Percentiles rank a stretch among this genome's conserved stretches.
Conservation (phyloP, 2,329 filamentous ascomycete genomes). For the Botrytis medusae region DNA sequence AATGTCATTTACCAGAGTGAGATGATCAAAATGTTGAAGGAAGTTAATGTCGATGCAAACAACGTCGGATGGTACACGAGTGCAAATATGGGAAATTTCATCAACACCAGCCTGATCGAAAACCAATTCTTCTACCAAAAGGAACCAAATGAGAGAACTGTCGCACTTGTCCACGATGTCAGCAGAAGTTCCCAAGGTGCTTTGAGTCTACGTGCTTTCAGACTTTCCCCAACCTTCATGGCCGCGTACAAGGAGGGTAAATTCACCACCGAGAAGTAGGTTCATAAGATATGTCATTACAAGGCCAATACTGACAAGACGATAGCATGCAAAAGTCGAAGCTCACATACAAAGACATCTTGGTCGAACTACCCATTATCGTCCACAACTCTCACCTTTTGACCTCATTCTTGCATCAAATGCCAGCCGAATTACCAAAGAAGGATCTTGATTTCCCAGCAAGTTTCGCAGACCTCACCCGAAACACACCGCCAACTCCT, state of each 20-base stretch:
- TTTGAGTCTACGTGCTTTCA: constrained; percentile 86
- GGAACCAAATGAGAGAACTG: constrained; percentile 79
- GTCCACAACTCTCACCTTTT: constrained; percentile 98
- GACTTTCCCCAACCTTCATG: constrained; percentile 85
- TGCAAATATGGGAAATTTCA: constrained; percentile 97
- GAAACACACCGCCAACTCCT: constrained; percentile 60
- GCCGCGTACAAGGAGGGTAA: constrained; percentile 90
- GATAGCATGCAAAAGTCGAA: constrained; percentile 88
- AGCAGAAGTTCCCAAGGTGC: constrained; percentile 92
- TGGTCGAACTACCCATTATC: constrained; percentile 83
- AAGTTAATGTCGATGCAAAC: constrained; percentile 98
- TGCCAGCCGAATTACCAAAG: constrained; percentile 66
- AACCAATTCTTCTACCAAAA: constrained; percentile 98
- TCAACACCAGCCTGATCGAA: constrained; percentile 93
- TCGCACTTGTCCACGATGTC: constrained; percentile 91
- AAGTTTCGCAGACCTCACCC: constrained; percentile 75
- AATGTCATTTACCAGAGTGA: constrained; percentile 88
- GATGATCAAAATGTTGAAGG: constrained; percentile 94
- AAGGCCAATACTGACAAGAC: constrained; percentile 22
- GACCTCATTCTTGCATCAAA: constrained; percentile 91
- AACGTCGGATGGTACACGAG: constrained; percentile 98
- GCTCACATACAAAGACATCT: constrained; percentile 88
- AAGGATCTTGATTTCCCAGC: constrained; percentile 72
- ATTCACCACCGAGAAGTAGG: constrained; percentile 93
- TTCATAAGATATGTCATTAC: constrained; percentile 17